Evolutionary conservation across 768 basidiomycete species (phyloP).

Genomic region (Mycena pura): DNA sequence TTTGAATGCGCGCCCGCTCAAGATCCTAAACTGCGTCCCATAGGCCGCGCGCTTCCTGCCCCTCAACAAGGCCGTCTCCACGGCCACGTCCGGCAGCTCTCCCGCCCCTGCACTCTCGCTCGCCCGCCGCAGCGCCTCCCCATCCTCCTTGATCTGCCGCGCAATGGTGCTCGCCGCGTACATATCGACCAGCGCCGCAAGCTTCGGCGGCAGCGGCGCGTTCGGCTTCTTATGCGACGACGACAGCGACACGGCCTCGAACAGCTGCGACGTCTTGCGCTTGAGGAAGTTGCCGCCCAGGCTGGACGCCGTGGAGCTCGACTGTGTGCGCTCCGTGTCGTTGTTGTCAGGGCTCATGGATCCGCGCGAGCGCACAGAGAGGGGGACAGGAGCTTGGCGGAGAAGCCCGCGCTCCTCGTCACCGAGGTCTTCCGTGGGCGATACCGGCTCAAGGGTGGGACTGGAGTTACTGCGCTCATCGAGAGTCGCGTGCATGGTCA

Average conservation of each 20-base stretch:
- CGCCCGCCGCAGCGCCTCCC: conserved; percentile 52
- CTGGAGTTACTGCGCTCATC: conserved; percentile 41
- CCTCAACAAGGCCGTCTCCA: conserved; percentile 71
- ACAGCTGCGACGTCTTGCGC: conserved; percentile 75
- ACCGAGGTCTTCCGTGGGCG: conserved; percentile 46
- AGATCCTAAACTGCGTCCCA: conserved; percentile 89
- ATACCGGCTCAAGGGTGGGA: conserved; percentile 50
- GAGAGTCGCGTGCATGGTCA: conserved; percentile 67
- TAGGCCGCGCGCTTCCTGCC: conserved; percentile 84
- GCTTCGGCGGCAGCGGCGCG: conserved; percentile 57
- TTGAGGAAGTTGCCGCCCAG: conserved; percentile 63
- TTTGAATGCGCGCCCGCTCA: conserved; percentile 97
- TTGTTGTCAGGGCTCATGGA: conserved; percentile 42
- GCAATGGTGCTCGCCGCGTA: conserved; percentile 76
- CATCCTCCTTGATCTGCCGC: conserved; percentile 64
- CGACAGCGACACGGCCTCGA: conserved; percentile 58
- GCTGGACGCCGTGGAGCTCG: conserved; percentile 49
- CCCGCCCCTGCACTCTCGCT: conserved; percentile 35
- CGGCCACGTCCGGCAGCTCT: conserved; percentile 68
- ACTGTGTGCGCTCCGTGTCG: conserved; percentile 59
- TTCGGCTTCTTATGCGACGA: conserved; percentile 31
- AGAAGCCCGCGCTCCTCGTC: conserved; percentile 77
- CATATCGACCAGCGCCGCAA: conserved; percentile 75
- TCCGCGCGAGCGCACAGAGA: conserved; percentile 48
- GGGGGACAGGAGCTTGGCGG: conserved; percentile 35